Percentiles rank a stretch among this genome's conserved stretches.
Conservation (phyloP, 257 asterid species). For the Petunia secreta region DNA sequence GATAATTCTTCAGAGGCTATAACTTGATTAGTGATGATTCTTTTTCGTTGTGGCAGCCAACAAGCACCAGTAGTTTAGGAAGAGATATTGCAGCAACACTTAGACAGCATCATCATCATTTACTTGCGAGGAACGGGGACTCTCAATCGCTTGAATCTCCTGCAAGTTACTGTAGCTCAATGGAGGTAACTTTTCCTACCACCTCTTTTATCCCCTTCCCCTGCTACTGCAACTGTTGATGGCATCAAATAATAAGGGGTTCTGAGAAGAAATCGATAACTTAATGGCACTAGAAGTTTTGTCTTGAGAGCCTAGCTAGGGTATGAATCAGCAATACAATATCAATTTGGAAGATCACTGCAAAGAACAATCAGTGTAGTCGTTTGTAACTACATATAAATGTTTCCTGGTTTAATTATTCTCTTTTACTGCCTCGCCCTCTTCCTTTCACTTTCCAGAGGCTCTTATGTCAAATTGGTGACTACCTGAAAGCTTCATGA, state of each 20-base stretch:
- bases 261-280: background rate
- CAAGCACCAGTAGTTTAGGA: slow-evolving; percentile 35
- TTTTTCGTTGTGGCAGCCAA: slow-evolving; percentile 43
- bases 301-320: background rate
- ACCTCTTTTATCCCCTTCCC: background rate
- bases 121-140: slow-evolving; percentile 41
- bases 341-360: no score
- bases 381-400: background rate
- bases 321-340: background rate
- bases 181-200: slow-evolving; percentile 57
- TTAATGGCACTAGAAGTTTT: background rate
- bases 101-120: slow-evolving; percentile 42
- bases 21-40: background rate
- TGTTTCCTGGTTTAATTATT: background rate
- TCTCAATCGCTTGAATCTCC: slow-evolving; percentile 55
- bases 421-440: background rate
- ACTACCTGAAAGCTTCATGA: background rate
- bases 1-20: background rate
- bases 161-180: slow-evolving; percentile 64
- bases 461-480: background rate
- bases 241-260: background rate
- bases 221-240: background rate
- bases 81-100: slow-evolving; percentile 41
- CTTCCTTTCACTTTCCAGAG: background rate
- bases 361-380: background rate